Conservation (phyloP, 192 early-diverging fungal genomes). For the Entomortierella lignicola region DNA sequence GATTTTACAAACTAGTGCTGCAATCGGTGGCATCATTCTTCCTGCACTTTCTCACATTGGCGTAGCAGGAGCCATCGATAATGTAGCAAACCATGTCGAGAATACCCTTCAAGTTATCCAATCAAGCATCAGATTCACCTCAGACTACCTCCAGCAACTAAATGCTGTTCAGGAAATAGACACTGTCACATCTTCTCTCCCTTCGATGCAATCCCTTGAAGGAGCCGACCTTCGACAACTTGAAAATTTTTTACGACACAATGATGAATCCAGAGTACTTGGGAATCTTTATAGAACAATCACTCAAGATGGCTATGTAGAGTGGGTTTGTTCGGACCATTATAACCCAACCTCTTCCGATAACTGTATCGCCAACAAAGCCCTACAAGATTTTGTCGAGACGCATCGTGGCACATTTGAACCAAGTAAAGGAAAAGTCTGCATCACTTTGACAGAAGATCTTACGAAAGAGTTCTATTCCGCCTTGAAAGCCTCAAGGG, state of each 20-base stretch:
- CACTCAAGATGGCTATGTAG: not conserved
- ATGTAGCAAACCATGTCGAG: not conserved
- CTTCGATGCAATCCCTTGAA: conserved; percentile 1
- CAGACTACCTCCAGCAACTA: not conserved
- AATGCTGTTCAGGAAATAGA: not conserved
- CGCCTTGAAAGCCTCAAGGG: not conserved
- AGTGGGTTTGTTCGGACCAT: conserved; percentile 20
- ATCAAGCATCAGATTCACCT: not conserved
- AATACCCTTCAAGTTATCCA: not conserved
- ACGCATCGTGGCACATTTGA: not conserved
- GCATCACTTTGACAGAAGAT: not conserved
- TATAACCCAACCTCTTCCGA: not conserved
- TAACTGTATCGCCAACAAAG: not conserved
- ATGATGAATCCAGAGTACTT: not conserved
- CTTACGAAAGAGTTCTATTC: conserved; percentile 2
- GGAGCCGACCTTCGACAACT: conserved; percentile 10
- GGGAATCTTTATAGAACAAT: conserved; percentile 14
- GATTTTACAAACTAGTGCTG: not conserved
- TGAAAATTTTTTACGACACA: not conserved
- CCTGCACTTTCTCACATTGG: not conserved
- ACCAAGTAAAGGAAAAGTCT: not conserved
- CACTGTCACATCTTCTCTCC: not conserved
- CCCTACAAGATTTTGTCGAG: conserved; percentile 1
- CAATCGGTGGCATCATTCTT: not conserved
- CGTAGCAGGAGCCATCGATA: not conserved